A percentile compares a stretch with the other conserved stretches of the same genome.
phyloP scores from a whole-genome alignment of 805 yeast genomes.

The Schwanniomyces vanrijiae region DNA sequence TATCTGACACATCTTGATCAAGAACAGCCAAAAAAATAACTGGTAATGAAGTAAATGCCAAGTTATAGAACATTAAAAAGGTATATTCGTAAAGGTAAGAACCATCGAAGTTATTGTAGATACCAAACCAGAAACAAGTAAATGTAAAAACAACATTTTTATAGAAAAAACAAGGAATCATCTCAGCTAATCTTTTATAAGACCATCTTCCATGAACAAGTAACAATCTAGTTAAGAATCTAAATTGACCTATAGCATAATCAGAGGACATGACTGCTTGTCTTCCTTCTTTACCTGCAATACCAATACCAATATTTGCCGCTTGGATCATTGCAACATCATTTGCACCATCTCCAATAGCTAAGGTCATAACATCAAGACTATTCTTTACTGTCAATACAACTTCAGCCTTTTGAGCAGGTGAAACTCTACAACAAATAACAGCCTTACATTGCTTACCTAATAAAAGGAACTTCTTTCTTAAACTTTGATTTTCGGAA shows the following conservation, averaged over 20 bases:
- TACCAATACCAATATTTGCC: constrained; percentile 83
- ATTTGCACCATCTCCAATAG: constrained; percentile 85
- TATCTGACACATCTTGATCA: constrained; percentile 74
- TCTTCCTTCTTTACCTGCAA: constrained; percentile 85
- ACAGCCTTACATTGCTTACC: constrained; percentile 78
- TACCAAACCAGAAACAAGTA: constrained; percentile 76
- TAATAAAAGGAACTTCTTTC: constrained; percentile 60
- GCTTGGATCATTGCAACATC: constrained; percentile 89
- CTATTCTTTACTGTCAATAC: constrained; percentile 64
- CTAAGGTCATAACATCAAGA: constrained; percentile 72
- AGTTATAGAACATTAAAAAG: constrained; percentile 72
- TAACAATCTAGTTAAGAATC: constrained; percentile 62
- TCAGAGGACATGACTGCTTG: constrained; percentile 88
- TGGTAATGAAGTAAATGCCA: constrained; percentile 80
- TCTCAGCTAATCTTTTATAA: constrained; percentile 68
- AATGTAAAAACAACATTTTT: constrained; percentile 74
- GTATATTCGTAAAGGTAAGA: constrained; percentile 77
- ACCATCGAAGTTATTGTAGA: constrained; percentile 69
- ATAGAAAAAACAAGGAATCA: constrained; percentile 78
- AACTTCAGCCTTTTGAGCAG: constrained; percentile 78
- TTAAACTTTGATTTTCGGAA: constrained; percentile 20
- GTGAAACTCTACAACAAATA: constrained; percentile 82
- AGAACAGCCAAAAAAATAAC: constrained; percentile 69
- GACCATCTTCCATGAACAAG: constrained; percentile 87
- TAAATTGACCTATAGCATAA: constrained; percentile 79